Percentiles rank a stretch among this genome's conserved stretches.
Conservation (phyloP, 768 basidiomycete genomes). For the Xerocomus spinulosus region DNA sequence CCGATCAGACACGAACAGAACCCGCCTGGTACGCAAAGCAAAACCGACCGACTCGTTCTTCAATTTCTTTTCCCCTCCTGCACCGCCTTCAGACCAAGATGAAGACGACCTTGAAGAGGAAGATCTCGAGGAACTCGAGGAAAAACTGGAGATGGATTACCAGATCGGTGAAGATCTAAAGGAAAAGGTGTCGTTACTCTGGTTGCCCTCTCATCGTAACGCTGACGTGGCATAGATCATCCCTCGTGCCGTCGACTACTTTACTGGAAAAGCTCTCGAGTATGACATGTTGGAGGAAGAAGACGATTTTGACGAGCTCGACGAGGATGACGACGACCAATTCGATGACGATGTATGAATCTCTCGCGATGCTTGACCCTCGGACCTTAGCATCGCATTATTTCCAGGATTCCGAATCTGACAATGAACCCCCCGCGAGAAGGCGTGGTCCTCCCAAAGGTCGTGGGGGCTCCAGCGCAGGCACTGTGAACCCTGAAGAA, state of each 20-base stretch:
- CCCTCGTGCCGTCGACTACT: conserved; percentile 93
- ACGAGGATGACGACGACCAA: conserved; percentile 45
- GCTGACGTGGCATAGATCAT: conserved; percentile 59
- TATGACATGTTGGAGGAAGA: conserved; percentile 61
- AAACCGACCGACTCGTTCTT: conserved; percentile 95
- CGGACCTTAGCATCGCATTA: conserved; percentile 16
- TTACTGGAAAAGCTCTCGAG: conserved; percentile 93
- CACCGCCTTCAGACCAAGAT: conserved; percentile 67
- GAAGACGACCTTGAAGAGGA: conserved; percentile 77
- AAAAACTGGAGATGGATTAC: conserved; percentile 93
- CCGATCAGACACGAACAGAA: conserved; percentile 71
- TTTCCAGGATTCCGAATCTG: conserved; percentile 63
- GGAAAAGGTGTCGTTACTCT: conserved; percentile 64
- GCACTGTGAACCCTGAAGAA: conserved; percentile 63
- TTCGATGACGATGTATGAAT: conserved; percentile 57
- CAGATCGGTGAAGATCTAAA: conserved; percentile 98
- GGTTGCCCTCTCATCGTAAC: not conserved
- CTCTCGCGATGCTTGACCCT: conserved; percentile 12
- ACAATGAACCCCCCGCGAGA: conserved; percentile 55
- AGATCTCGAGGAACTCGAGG: conserved; percentile 86
- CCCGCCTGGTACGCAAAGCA: conserved; percentile 79
- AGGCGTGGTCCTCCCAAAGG: conserved; percentile 58
- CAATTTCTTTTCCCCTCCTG: conserved; percentile 92
- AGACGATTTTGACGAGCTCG: conserved; percentile 57
- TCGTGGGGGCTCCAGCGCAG: conserved; percentile 40